A percentile compares a stretch with the other conserved stretches of the same genome.
phyloP scores from a whole-genome alignment of 2,329 filamentous ascomycete genomes.

The Aspergillus sp. region DNA sequence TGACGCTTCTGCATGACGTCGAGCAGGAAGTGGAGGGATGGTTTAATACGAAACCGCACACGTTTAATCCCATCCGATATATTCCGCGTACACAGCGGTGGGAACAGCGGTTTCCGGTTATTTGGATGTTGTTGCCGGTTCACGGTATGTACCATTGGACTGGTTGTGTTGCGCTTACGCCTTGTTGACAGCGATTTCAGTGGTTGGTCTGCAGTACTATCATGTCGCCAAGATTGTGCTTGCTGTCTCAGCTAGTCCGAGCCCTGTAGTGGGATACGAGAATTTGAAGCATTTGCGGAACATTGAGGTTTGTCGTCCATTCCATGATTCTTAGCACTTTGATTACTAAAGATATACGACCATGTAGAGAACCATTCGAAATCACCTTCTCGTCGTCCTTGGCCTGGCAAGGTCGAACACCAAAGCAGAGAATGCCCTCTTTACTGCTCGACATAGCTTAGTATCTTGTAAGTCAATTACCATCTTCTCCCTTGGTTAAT shows the following conservation, averaged over 20 bases:
- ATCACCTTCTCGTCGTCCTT: constrained; percentile 17
- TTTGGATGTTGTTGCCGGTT: constrained; percentile 28
- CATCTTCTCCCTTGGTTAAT: not conserved
- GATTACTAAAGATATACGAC: not conserved
- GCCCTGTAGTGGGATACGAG: constrained; percentile 10
- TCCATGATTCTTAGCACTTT: not conserved
- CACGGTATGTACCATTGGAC: constrained; percentile 13
- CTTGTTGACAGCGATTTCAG: constrained; percentile 7
- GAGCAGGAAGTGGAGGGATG: constrained; percentile 16
- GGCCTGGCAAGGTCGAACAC: constrained; percentile 20
- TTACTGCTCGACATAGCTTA: constrained; percentile 20
- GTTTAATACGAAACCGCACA: constrained; percentile 15
- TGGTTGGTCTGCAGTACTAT: constrained; percentile 31
- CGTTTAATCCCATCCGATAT: constrained; percentile 21
- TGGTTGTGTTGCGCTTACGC: not conserved
- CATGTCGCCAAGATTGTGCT: constrained; percentile 27
- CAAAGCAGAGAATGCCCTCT: constrained; percentile 20
- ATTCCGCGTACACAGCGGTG: constrained; percentile 13
- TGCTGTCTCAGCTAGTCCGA: constrained; percentile 12
- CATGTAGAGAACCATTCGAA: constrained; percentile 15
- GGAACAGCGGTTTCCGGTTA: constrained; percentile 19
- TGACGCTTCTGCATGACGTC: constrained; percentile 1
- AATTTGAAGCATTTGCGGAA: constrained; percentile 14
- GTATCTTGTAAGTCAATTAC: constrained; percentile 16
- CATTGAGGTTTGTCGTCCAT: constrained; percentile 12